Base-by-base conservation (phyloP, 2,329 filamentous ascomycete species). In the Alternaria viburni region DNA sequence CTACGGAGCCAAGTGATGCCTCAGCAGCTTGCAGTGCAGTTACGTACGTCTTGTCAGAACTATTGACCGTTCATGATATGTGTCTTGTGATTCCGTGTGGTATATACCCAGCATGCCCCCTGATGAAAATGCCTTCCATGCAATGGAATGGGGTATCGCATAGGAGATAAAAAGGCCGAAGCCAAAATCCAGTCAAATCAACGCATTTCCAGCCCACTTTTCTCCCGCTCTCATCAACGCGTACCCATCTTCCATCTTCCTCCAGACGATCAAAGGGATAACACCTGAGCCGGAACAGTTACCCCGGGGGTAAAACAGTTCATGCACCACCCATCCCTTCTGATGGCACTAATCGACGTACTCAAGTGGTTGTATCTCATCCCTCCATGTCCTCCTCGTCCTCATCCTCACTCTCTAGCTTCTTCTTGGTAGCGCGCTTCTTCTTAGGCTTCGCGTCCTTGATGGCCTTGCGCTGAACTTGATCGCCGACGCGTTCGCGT, bases 401-500 rank as follows among this genome's bases (percentile, higher is more conserved):
- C n/a, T 41, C 32, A n/a, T n/a, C 70, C 10, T 73, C 72, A 30
- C 66, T 71, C 62, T 70, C 66, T 5, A 46, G 32, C 59, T 66
- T 69, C 54, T 68, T 68, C 65, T 66, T 67, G 11, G 56, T 57
- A 9, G 32, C 62, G 15, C 57, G 64, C 59, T 65, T 69, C 52
- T 59, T 66, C 58, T 69, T 70, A 25, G 57, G 61, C 59, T 57
- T 65, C 8, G 64, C 62, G 15, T 67, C 66, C 41, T 78, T 77
- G 63, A 32, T 45, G 1, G 54, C 54, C 46, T 62, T 65, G 13
- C 80, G 77, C 62, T 77, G 50, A 11, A 92, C 91, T 81, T 96
- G 92, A 36, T 89, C 91, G 79, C 91, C 89, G 55, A 95, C 86
- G 77, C 91, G 92, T 66, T 87, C 86, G 57, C 96, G 85, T 81